phyloP scores from a whole-genome alignment of 2,329 filamentous ascomycete species.

The Aspergillus quadricinctus region DNA sequence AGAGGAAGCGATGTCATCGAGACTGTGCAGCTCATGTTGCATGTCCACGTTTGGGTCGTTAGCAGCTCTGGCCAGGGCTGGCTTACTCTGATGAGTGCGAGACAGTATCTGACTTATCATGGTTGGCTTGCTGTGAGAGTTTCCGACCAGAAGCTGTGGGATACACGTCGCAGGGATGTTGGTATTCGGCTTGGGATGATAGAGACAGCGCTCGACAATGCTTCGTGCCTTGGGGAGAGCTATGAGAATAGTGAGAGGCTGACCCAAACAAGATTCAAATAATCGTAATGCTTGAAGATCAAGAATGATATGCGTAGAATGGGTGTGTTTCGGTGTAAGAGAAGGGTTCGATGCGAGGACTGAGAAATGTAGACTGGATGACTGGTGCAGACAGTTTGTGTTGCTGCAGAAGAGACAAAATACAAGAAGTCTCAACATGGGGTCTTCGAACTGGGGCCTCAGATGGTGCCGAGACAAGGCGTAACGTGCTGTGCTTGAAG shows the following conservation, averaged over 20 bases:
- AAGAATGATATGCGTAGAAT: neutral
- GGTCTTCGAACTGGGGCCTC: neutral
- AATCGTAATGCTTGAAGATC: neutral
- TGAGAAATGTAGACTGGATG: neutral
- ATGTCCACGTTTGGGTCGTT: neutral
- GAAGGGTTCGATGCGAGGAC: neutral
- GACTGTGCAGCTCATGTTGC: constrained; percentile 14
- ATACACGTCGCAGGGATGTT: neutral
- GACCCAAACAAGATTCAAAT: neutral
- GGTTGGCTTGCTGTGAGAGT: neutral
- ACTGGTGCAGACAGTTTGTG: neutral
- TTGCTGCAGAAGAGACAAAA: neutral
- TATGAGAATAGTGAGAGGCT: neutral
- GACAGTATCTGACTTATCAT: constrained; percentile 6
- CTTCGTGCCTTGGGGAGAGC: neutral
- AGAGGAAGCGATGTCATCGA: constrained; percentile 21
- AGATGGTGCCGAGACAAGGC: neutral
- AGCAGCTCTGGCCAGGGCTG: neutral
- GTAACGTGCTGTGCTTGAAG: neutral
- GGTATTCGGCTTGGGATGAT: neutral
- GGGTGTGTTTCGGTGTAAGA: neutral
- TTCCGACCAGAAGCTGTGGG: neutral
- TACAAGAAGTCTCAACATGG: neutral
- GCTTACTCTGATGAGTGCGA: neutral
- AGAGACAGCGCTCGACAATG: neutral